Conservation (phyloP, 2,329 filamentous ascomycete species). For the Beauveria medogensis region DNA sequence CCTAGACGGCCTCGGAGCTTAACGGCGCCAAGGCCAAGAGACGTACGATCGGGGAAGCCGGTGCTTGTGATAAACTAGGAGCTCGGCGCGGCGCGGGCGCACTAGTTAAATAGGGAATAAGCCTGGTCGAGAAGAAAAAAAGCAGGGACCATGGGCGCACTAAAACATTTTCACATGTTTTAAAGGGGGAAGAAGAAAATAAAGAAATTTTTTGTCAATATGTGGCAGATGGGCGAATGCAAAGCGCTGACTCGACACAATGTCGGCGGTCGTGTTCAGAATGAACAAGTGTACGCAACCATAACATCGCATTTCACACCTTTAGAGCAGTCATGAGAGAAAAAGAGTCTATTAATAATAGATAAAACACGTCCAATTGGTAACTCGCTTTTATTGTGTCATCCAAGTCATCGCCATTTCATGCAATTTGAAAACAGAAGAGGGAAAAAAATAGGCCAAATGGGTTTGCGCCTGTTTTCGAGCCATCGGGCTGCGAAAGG, state of each 20-base stretch:
- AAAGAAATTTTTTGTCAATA: background rate
- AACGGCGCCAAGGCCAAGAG: background rate
- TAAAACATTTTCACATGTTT: slow-evolving; percentile 9
- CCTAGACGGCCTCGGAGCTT: background rate
- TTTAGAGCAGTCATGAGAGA: background rate
- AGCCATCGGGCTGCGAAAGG: background rate
- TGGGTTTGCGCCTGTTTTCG: background rate
- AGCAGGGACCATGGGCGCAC: background rate
- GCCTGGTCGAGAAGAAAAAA: background rate
- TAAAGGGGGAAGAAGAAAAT: no score
- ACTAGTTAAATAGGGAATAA: background rate
- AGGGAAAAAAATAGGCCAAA: background rate
- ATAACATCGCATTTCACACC: no score
- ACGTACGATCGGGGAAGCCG: background rate
- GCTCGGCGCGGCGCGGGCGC: background rate
- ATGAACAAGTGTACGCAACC: no score
- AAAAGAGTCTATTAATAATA: slow-evolving; percentile 10
- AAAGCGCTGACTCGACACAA: background rate
- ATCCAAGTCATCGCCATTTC: slow-evolving; percentile 13
- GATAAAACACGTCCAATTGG: slow-evolving; percentile 9
- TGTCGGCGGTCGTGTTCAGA: no score
- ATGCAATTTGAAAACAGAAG: slow-evolving; percentile 10
- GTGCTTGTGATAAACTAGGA: background rate
- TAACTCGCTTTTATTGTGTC: slow-evolving; percentile 13
- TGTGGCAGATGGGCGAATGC: background rate